These are phyloP conservation scores for Metschnikowia amazonensis DNA, from an alignment of 805 yeast genomes.

Conservation along the genomic window DNA sequence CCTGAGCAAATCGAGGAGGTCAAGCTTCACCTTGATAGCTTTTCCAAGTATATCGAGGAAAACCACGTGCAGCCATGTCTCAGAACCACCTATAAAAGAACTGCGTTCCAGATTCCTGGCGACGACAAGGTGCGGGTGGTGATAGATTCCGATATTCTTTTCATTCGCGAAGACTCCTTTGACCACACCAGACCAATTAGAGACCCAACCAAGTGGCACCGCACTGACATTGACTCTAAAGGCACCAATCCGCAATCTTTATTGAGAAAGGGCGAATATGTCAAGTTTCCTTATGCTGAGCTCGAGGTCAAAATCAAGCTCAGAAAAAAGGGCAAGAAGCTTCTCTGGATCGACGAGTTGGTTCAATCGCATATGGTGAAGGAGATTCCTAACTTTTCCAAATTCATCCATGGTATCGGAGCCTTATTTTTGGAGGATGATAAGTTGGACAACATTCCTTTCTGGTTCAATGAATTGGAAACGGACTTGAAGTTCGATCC, in stretches of 20 bases:
- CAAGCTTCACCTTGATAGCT: conserved; percentile 51
- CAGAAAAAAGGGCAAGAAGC: conserved; percentile 41
- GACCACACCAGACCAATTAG: conserved; percentile 84
- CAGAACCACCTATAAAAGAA: conserved; percentile 82
- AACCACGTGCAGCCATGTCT: conserved; percentile 77
- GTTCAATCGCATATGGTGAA: conserved; percentile 74
- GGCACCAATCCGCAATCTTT: conserved; percentile 64
- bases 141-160: conserved; percentile 83
- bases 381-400: conserved; percentile 91
- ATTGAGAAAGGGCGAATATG: conserved; percentile 80
- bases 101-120: conserved; percentile 98
- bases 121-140: conserved; percentile 89
- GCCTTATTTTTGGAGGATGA: conserved; percentile 86
- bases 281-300: conserved; percentile 80
- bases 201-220: conserved; percentile 86
- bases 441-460: conserved; percentile 82
- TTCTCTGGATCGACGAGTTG: conserved; percentile 82
- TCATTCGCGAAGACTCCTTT: conserved; percentile 87
- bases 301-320: conserved; percentile 78
- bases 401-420: conserved; percentile 90
- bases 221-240: conserved; percentile 82
- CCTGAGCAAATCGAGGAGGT: conserved; percentile 49
- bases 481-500: conserved; percentile 57
- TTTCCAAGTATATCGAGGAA: conserved; percentile 60
- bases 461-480: conserved; percentile 92